Evolutionary conservation across 2,329 filamentous ascomycete genomes (phyloP).

Genomic region (Aspergillus neoniger): DNA sequence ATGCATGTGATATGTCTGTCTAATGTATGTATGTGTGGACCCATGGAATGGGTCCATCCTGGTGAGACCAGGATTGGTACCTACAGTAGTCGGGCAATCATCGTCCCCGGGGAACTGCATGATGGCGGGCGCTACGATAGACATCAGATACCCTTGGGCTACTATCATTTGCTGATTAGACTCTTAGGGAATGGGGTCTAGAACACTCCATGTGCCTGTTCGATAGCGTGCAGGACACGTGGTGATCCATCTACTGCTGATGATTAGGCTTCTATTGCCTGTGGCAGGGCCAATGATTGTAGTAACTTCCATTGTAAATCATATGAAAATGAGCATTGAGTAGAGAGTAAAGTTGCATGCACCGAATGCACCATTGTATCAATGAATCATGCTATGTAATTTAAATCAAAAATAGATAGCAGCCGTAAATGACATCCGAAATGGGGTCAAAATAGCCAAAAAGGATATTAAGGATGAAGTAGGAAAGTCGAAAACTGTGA

Average conservation of each 20-base stretch:
- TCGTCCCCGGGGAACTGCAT: too few relatives aligned
- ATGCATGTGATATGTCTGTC: background rate
- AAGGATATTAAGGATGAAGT: background rate
- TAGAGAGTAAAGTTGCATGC: background rate
- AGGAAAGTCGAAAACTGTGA: slow-evolving; percentile 9
- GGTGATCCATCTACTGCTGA: too few relatives aligned
- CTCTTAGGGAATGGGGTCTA: too few relatives aligned
- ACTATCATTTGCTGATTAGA: too few relatives aligned
- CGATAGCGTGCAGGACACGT: too few relatives aligned
- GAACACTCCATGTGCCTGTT: too few relatives aligned
- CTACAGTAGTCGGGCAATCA: background rate
- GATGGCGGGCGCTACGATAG: too few relatives aligned
- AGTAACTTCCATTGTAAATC: too few relatives aligned
- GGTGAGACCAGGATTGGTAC: background rate
- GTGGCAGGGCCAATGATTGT: too few relatives aligned
- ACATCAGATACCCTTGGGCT: too few relatives aligned
- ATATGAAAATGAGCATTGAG: background rate
- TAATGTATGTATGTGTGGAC: background rate
- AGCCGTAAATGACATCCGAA: slow-evolving; percentile 3
- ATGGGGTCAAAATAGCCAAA: slow-evolving; percentile 1
- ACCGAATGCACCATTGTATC: background rate
- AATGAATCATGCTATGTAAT: background rate
- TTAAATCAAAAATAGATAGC: background rate
- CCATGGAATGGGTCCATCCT: background rate
- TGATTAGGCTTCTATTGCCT: too few relatives aligned